Evolutionary conservation across 495 filamentous ascomycete genomes (phyloP), one percentile per base, ranked within the genome.

Genomic region (Penicillium lividum): DNA sequence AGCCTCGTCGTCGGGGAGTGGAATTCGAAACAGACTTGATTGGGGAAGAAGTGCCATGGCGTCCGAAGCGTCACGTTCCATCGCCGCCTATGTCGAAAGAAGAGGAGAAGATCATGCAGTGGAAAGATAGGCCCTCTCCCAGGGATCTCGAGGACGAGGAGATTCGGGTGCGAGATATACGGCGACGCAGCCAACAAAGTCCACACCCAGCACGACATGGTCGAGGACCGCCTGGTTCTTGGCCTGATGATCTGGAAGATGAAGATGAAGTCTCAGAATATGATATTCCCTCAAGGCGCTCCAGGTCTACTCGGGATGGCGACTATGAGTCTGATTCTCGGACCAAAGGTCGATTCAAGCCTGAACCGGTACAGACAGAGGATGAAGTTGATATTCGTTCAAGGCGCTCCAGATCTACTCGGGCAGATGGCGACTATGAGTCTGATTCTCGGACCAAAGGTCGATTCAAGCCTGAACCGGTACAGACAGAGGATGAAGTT

Each of bases 111-210:
- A 49, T 60, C 7, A 62, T 58, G 44, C 56, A 53, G 16, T 62
- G 60, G 50, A 65, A 64, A 49, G 65, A 68, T 36, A 48, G 56
- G 36, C 64, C 57, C 2, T 56, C 58, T 13, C 51, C 62, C 0
- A 38, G 54, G 13, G 65, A 63, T 15, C 6, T 62, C 28, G 62
- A 65, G 3, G 58, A 64, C 1, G 58, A 64, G n/a, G 65, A 62
- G 16, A 15, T 64, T 30, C 51, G 33, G 7, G 9, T 48, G 3
- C 60, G 40, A 3, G 57, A 60, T 18, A 54, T 45, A 33, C 52
- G 40, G 38, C 46, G 56, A 6, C 57, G 34, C 15, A 55, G 48
- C 38, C 31, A 34, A 10, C 58, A 28, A 11, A 61, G 52, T 43
- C 58, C 48, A 34, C 56, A 55, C 31, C 43, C 46, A 22, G 44